Evolutionary conservation across 257 asterid species (phyloP), one percentile per base, ranked within the genome.

Genomic region (Penstemon eatonii): DNA sequence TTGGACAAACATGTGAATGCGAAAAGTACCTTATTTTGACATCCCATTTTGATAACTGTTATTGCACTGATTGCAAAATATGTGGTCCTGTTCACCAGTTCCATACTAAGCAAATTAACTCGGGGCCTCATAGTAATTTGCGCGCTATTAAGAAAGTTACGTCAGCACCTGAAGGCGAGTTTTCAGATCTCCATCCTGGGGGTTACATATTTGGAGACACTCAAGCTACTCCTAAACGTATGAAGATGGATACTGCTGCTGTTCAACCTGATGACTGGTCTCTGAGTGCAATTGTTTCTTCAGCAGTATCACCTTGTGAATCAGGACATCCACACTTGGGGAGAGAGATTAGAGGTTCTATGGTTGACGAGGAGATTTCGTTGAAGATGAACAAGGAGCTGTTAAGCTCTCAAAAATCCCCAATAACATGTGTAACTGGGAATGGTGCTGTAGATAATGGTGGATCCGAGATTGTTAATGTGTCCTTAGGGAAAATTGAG

Each of bases 11-110:
- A 49, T 86, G 92, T 72, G 54, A 52, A 56, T 83, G 89, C 63
- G 61, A 72, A 46, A 62, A 39, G 47, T 65, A 60, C 71, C 59
- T 25, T 7, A 2, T 8, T 33, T 72, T 76, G 66, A 69, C 79
- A 65, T 51, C 79, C 52, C 89, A 86, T 76, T 86, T 75, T 37
- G 78, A 83, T 40, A 63, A 55, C 66, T 86, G 87, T 67, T 63
- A 19, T 43, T 36, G 52, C 71, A 40, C 62, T 65, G n/a, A 12
- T 52, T 80, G 87, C 62, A 44, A 53, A 56, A 36, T 79, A 56
- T 83, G 89, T 57, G 65, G 58, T 73, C 84, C 87, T 51, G 67
- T 74, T 58, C 80, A 39, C 13, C 54, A 6, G 70, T 38, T 37
- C 61, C 4, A 13, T 49, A 9, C 45, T 40, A 69, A 69, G 74